A percentile compares a stretch with the other conserved stretches of the same genome.
phyloP scores from a whole-genome alignment of 345 rosid genomes.

The Eucalyptus guilfoylei region DNA sequence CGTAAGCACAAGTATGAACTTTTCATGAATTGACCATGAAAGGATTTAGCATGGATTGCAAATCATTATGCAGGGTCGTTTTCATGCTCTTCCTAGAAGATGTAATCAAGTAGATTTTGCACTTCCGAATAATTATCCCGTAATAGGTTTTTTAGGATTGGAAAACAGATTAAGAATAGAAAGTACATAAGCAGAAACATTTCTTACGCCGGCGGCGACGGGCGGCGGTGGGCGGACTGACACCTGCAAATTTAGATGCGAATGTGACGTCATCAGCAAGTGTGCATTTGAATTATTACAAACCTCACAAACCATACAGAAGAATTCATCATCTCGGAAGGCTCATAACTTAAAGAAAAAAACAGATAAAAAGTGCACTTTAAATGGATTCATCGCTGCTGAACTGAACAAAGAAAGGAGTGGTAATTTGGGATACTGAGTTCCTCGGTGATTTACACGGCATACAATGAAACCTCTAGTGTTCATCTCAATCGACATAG shows the following conservation, averaged over 20 bases:
- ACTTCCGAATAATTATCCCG: background rate
- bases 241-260: background rate
- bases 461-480: background rate
- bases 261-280: background rate
- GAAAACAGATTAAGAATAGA: background rate
- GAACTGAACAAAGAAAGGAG: background rate
- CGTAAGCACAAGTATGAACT: background rate
- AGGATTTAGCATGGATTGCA: background rate
- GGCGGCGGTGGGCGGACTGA: background rate
- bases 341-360: background rate
- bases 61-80: background rate
- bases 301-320: background rate
- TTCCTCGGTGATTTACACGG: background rate
- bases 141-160: background rate
- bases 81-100: background rate
- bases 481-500: background rate
- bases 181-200: background rate
- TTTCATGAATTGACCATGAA: background rate
- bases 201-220: background rate
- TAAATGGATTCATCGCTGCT: background rate
- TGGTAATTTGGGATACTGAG: background rate
- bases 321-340: background rate
- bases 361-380: background rate
- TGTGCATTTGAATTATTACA: background rate
- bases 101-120: background rate